Conservation (phyloP, 805 yeast species). For the Danielia reshetovae region DNA sequence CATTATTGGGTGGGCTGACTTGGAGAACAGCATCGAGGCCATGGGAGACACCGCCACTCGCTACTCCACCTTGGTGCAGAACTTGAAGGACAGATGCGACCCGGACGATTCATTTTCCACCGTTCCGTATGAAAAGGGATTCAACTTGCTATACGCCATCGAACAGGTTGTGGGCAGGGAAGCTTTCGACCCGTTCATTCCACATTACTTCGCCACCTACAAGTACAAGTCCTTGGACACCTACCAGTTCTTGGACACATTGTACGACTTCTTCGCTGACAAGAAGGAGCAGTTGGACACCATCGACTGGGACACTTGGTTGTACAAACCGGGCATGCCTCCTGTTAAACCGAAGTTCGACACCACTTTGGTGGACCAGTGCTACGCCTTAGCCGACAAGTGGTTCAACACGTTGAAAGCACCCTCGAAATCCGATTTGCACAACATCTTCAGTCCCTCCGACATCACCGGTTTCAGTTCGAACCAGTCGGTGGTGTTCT, state of each 20-base stretch:
- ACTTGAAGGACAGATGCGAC: slow-evolving; percentile 64
- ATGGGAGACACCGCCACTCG: slow-evolving; percentile 52
- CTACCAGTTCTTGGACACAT: slow-evolving; percentile 70
- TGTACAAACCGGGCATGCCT: slow-evolving; percentile 80
- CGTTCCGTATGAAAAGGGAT: slow-evolving; percentile 91
- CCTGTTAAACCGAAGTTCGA: slow-evolving; percentile 76
- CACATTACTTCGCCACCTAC: slow-evolving; percentile 67
- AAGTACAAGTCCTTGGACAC: slow-evolving; percentile 73
- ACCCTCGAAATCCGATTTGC: slow-evolving; percentile 12
- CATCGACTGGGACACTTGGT: slow-evolving; percentile 85
- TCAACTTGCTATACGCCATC: slow-evolving; percentile 68
- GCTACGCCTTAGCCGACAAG: slow-evolving; percentile 57
- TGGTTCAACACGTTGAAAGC: slow-evolving; percentile 50
- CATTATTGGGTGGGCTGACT: slow-evolving; percentile 84
- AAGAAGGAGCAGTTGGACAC: slow-evolving; percentile 52
- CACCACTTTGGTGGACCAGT: slow-evolving; percentile 71
- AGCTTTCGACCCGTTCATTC: slow-evolving; percentile 75
- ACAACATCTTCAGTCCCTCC: slow-evolving; percentile 32
- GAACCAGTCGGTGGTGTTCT: slow-evolving; percentile 74
- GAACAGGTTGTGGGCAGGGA: slow-evolving; percentile 61
- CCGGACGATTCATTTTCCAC: slow-evolving; percentile 88
- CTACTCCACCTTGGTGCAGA: slow-evolving; percentile 64
- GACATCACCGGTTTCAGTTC: slow-evolving; percentile 63
- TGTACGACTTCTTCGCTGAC: slow-evolving; percentile 60
- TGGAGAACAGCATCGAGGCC: slow-evolving; percentile 61